phyloP scores from a whole-genome alignment of 345 rosid species.

The Gossypium bickii region DNA sequence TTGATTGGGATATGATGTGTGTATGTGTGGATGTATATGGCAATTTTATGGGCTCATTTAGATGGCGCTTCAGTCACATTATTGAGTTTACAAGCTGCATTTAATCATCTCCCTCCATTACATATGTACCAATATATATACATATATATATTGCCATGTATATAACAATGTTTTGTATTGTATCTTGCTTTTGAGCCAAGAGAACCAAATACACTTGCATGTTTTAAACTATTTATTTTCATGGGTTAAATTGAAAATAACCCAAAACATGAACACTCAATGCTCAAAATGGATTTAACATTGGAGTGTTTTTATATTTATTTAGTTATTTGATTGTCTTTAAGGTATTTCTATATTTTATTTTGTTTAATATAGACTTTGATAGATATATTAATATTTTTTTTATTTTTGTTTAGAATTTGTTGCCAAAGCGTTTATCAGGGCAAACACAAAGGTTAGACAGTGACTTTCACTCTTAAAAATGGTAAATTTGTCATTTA shows the following conservation, averaged over 20 bases:
- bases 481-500: no score
- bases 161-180: conserved; percentile 17
- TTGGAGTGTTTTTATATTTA: no score
- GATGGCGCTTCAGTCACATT: conserved; percentile 64
- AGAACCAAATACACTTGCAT: conserved; percentile 1
- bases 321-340: no score
- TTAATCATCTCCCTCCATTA: conserved; percentile 6
- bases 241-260: not conserved
- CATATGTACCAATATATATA: not conserved
- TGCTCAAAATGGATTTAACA: not conserved
- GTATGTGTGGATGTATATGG: not conserved
- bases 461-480: no score
- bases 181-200: not conserved
- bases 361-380: no score
- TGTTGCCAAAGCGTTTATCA: no score
- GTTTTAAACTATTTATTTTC: not conserved
- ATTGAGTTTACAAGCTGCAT: conserved; percentile 25
- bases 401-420: no score
- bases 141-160: conserved; percentile 1
- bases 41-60: conserved; percentile 22
- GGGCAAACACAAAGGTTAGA: no score
- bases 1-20: not conserved
- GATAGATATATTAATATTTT: no score
- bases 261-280: not conserved
- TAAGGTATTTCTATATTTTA: no score